Evolutionary conservation across 257 asterid genomes (phyloP), one percentile per base, ranked within the genome.

Genomic region (Solanum etuberosum): DNA sequence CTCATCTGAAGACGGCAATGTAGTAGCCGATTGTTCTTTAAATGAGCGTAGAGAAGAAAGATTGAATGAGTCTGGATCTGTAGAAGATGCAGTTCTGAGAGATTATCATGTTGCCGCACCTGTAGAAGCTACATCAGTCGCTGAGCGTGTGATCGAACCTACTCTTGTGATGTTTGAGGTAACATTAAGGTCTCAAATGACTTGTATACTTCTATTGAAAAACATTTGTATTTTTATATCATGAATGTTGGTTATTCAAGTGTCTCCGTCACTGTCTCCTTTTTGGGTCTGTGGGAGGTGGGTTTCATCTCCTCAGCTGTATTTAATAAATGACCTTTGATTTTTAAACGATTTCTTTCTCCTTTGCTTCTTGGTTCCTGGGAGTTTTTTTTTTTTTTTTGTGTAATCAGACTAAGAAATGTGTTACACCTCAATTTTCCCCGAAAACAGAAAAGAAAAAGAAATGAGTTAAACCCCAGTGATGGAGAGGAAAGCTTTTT

Each of bases 131-230:
- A 94, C 99, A 89, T 96, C 99, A 85, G 94, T 92, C 71, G 94
- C 99, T 70, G 99, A 96, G 93, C 95, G 94, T 83, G 94, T 90
- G 73, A 91, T 97, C 88, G 99, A 97, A 91, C 98, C 98, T 63
- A 95, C 98, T 67, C 97, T 97, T 84, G 99, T 97, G 87, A 96
- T 97, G 99, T 89, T 97, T 87, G 99, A 97, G 99, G 99, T 95
- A 94, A 91, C 73, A 23, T 70, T 51, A 80, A 80, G 40, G 67
- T 16, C 67, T 80, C 42, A 80, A 80, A 46, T 29, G 67, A 80
- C 67, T 43, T 16, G 37, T 43, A 15, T 78, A 77, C 40, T 78
- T 74, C 32, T 78, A 15, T 18, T 27, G 38, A 46, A 80, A 29
- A 27, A 20, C 68, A 16, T 48, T 16, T 16, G 16, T 46, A 46